Base-by-base conservation (phyloP, 2,329 filamentous ascomycete species). In the Exserohilum turcica region DNA sequence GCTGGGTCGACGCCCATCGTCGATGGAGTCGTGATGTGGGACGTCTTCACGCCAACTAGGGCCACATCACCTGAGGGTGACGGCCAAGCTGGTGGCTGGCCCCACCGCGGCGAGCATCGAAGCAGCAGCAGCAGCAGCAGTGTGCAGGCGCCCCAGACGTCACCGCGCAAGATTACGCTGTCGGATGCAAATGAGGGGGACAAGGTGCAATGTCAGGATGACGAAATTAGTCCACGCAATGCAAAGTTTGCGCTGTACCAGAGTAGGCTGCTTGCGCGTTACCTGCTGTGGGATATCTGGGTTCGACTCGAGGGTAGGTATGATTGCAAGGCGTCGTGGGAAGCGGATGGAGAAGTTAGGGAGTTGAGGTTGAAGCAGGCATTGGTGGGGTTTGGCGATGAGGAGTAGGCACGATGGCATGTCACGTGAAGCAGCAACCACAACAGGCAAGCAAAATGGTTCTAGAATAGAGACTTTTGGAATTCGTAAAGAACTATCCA, bases 391-490 rank as follows among this genome's bases (percentile, higher is more conserved):
- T 36, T 46, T 39, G 36, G 35, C 9, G 39, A 47, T n/a, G 38
- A 48, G 0, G 38, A 55, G 2, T 49, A 51, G 4, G 42, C 33
- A 32, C 6, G 19, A 43, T 5, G 8, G 39, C 28, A 43, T 12
- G 19, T 44, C 42, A 44, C 31, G 19, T 44, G 19, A 16, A 40
- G 18, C 18, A 32, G 18, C 6, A 29, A n/a, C 15, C 31, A 19
- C n/a, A 19, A 6, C 2, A 24, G 21, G 21, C 21, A 24, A 24
- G 4, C 16, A n/a, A 33, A 31, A 19, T 31, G 15, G 7, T n/a
- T 33, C 18, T 12, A 33, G 5, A 15, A 33, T 19, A 43, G 58
- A 82, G 92, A 32, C 44, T 43, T 49, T 49, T 53, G 29, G 18
- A 49, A 49, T 52, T 33, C 29, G 21, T 40, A 29, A 38, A 13